Evolutionary conservation across 139 green algal genomes (phyloP).

Genomic region (Coelastrella sp.): DNA sequence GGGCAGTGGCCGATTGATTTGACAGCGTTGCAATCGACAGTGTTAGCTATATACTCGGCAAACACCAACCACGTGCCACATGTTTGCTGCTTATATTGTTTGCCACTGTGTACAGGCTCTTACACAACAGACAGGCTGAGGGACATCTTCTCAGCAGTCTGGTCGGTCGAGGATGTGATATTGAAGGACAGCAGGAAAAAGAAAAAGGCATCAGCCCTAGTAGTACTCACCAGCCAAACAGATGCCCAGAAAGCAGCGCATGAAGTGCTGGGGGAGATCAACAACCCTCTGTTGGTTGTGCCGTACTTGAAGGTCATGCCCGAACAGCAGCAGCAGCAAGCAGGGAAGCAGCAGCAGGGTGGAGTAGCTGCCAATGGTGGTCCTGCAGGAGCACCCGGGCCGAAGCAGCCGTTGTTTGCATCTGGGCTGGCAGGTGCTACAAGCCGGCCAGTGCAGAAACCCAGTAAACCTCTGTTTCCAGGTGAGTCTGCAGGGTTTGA

Average conservation of each 20-base stretch:
- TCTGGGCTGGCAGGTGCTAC: neutral
- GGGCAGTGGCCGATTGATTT: too few species aligned
- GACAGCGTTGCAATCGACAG: too few species aligned
- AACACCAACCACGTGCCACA: too few species aligned
- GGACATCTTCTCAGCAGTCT: conserved; percentile 8
- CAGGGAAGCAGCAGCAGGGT: conserved; percentile 29
- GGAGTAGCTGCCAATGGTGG: conserved; percentile 3
- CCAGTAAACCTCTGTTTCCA: conserved; percentile 36
- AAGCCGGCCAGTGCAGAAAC: neutral
- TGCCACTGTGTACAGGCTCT: too few species aligned
- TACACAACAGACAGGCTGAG: conserved; percentile 41
- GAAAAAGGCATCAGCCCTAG: conserved; percentile 49
- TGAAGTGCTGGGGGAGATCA: conserved; percentile 17
- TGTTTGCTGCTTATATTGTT: too few species aligned
- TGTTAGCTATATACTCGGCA: too few species aligned
- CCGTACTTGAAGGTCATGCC: conserved; percentile 47
- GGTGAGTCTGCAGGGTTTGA: too few species aligned
- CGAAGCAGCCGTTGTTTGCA: conserved; percentile 20
- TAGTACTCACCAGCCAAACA: conserved; percentile 32
- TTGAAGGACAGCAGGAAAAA: conserved; percentile 40
- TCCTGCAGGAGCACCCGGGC: neutral
- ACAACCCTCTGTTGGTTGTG: conserved; percentile 44
- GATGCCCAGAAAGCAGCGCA: conserved; percentile 25
- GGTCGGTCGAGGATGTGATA: conserved; percentile 44
- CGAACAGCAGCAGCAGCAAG: conserved; percentile 30